Evolutionary conservation across 768 basidiomycete genomes (phyloP), one percentile per base, ranked within the genome.

Genomic region (Neoboletus brunneissimus): DNA sequence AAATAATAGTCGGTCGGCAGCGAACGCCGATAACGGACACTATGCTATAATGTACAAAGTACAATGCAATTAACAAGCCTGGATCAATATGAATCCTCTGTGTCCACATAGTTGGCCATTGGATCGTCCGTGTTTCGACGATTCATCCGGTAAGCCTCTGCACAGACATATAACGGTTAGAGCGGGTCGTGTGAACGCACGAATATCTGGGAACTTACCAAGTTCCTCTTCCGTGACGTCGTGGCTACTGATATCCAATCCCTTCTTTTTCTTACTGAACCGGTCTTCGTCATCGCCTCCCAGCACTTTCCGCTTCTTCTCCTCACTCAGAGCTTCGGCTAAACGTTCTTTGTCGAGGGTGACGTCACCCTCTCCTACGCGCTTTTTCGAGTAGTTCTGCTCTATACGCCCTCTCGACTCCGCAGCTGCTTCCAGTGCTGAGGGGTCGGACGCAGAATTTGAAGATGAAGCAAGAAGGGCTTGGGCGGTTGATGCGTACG

Each of bases 221-320:
- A 91, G 81, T 61, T 92, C 81, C 68, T 94, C 94, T 73, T 96
- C 93, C 10, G 93, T 88, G 34, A 97, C 89, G 48, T 96, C 94
- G 68, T 87, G 84, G 48, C 80, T 81, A 20, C 84, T 74, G 35
- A 78, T 68, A 48, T 77, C 77, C 13, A 74, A 49, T 2, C 72
- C 79, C 57, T 80, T 79, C 70, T 82, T 86, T 71, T 85, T 85
- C 73, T 87, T 88, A 59, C 78, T 79, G 62, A 74, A 73, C 54
- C 80, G 75, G 60, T 86, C 83, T 7, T 67, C 63, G 50, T 83
- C 79, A 31, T 82, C 79, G 37, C 81, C 81, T 29, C 80, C 83
- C 55, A 80, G 71, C 9, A 67, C 72, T 65, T 91, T 91, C 68
- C 91, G 75, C 75, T 94, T 94, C 76, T 78, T 87, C 72, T 94